Conservation (phyloP, 345 rosid genomes). For the Gossypium herbaceum region DNA sequence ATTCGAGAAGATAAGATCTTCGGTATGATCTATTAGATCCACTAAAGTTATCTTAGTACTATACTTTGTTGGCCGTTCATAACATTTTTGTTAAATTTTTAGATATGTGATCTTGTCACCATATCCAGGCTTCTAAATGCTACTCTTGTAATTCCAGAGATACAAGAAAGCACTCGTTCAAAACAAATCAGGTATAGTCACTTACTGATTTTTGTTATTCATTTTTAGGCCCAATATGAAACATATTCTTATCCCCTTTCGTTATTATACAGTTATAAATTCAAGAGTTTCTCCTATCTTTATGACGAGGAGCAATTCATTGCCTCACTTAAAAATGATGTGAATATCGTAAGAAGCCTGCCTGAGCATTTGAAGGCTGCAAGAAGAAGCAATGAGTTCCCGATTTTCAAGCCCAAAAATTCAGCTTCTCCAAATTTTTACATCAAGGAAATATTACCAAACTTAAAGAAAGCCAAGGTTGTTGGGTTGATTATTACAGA, state of each 20-base stretch:
- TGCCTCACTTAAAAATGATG: conserved; percentile 80
- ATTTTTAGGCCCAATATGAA: conserved; percentile 4
- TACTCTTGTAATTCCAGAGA: conserved; percentile 99
- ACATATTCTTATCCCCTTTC: conserved; percentile 18
- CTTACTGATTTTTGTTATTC: conserved; percentile 16
- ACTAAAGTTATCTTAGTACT: background rate
- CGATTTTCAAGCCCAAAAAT: conserved; percentile 69
- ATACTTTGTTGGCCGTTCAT: conserved; percentile 26
- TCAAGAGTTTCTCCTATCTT: conserved; percentile 94
- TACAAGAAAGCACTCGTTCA: conserved; percentile 84
- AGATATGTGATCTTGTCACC: conserved; percentile 99
- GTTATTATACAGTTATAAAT: conserved; percentile 52
- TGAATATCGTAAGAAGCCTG: conserved; percentile 57
- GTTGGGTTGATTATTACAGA: conserved; percentile 69
- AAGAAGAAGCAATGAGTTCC: conserved; percentile 67
- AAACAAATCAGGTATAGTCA: conserved; percentile 77
- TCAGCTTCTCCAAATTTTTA: conserved; percentile 73
- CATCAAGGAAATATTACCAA: conserved; percentile 69
- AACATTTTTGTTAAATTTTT: conserved; percentile 61
- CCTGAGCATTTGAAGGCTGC: conserved; percentile 78
- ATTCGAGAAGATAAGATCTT: conserved; percentile 81
- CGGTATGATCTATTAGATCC: conserved; percentile 52
- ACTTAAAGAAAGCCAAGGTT: conserved; percentile 63
- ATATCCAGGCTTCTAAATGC: conserved; percentile 99
- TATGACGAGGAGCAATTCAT: conserved; percentile 93